Evolutionary conservation across 1,139 yeast species (phyloP).

Genomic region (Kodamaea sp.): DNA sequence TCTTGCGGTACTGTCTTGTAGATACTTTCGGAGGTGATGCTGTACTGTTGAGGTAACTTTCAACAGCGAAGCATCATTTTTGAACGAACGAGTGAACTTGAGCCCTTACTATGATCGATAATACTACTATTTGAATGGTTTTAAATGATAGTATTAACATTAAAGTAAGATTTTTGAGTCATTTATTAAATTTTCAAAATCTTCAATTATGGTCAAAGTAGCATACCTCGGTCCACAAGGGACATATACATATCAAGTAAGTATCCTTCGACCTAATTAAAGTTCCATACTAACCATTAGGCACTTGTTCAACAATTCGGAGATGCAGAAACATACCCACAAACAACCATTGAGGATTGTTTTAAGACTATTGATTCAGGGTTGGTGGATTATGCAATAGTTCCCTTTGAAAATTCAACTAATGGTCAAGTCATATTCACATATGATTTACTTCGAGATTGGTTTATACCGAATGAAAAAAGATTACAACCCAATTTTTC

Average conservation of each 20-base stretch:
- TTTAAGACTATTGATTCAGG: slow-evolving; percentile 48
- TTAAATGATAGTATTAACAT: slow-evolving; percentile 5
- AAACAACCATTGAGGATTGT: slow-evolving; percentile 57
- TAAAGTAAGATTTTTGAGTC: background rate
- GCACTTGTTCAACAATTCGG: slow-evolving; percentile 76
- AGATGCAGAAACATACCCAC: slow-evolving; percentile 36
- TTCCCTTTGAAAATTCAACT: slow-evolving; percentile 92
- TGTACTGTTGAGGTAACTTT: no score
- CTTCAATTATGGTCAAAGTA: slow-evolving; percentile 29
- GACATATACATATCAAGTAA: slow-evolving; percentile 84
- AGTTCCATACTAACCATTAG: slow-evolving; percentile 25
- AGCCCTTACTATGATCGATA: no score
- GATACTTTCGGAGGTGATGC: no score
- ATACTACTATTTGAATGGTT: slow-evolving; percentile 8
- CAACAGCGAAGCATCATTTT: no score
- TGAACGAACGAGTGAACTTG: no score
- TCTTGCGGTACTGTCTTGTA: background rate
- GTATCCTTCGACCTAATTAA: slow-evolving; percentile 22
- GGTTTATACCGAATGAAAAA: slow-evolving; percentile 32
- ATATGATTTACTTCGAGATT: slow-evolving; percentile 73
- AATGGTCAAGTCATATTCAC: slow-evolving; percentile 91
- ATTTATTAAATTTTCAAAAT: background rate
- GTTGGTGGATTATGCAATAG: slow-evolving; percentile 66
- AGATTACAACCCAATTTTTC: slow-evolving; percentile 30
- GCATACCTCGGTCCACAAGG: slow-evolving; percentile 87